Percentiles rank a stretch among this genome's conserved stretches.
Evolutionary conservation across 331 rosid species (phyloP).

Genomic region (Malus hybrid): DNA sequence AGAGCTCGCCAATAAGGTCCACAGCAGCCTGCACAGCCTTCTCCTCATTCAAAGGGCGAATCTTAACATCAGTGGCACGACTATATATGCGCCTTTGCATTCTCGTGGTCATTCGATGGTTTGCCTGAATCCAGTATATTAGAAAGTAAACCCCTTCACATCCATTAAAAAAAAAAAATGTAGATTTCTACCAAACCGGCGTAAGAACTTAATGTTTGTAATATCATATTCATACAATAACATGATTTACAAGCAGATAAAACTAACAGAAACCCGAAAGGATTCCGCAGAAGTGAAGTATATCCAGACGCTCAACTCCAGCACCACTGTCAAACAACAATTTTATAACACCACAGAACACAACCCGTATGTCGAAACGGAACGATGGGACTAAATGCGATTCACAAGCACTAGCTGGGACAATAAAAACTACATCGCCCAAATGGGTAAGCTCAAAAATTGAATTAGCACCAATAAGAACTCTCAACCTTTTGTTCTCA

Average conservation of each 20-base stretch:
- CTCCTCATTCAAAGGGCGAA: slow-evolving; percentile 91
- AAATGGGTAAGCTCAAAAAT: not conserved
- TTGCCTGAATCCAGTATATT: slow-evolving; percentile 40
- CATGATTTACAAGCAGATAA: not conserved
- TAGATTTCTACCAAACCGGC: not conserved
- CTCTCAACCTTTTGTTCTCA: not conserved
- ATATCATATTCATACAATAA: not conserved
- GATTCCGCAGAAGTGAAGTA: not conserved
- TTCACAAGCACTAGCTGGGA: not conserved
- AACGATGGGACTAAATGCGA: not conserved
- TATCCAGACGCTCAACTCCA: not conserved
- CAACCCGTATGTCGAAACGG: not conserved
- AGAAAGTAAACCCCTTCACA: not conserved
- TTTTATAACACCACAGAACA: not conserved
- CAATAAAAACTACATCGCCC: not conserved
- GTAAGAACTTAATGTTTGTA: not conserved
- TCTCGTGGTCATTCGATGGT: slow-evolving; percentile 64
- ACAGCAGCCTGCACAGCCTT: slow-evolving; percentile 92
- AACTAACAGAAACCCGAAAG: not conserved
- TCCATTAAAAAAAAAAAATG: not conserved
- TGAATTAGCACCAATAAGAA: not conserved
- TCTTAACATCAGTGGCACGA: slow-evolving; percentile 74
- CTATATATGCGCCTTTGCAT: slow-evolving; percentile 85
- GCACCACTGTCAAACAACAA: not conserved
- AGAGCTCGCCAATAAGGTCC: slow-evolving; percentile 86